A percentile compares a stretch with the other conserved stretches of the same genome.
Evolutionary conservation across 2,329 filamentous ascomycete genomes (phyloP).

Genomic region (Pestalotiopsis sp.): DNA sequence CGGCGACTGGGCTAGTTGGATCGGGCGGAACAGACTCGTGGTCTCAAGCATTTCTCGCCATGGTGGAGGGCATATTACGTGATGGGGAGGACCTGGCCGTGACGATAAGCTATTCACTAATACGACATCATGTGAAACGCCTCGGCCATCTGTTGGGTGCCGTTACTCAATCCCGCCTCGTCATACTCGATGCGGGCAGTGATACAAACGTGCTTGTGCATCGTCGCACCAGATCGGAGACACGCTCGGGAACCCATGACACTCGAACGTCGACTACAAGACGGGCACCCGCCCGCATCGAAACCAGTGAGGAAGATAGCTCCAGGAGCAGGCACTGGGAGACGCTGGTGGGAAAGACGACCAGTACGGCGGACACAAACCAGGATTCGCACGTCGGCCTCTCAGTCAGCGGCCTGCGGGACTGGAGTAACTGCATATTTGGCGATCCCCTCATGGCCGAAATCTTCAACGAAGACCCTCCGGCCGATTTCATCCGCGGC

Average conservation of each 20-base stretch:
- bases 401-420: constrained; percentile 52
- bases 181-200: constrained; percentile 55
- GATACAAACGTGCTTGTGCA: constrained; percentile 53
- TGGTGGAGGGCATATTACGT: constrained; percentile 58
- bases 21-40: constrained; percentile 44
- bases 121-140: constrained; percentile 54
- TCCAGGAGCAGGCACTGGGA: neutral
- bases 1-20: constrained; percentile 10
- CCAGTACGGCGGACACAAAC: neutral
- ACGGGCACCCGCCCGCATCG: neutral
- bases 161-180: constrained; percentile 53
- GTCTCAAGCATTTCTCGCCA: constrained; percentile 57
- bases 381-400: constrained; percentile 21
- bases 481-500: constrained; percentile 48
- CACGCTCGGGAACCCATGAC: neutral
- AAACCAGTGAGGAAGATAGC: neutral
- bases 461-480: constrained; percentile 48
- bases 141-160: constrained; percentile 53
- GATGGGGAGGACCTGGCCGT: constrained; percentile 65
- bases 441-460: constrained; percentile 60
- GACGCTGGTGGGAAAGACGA: neutral
- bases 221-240: constrained; percentile 12
- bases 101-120: constrained; percentile 56
- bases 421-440: constrained; percentile 63
- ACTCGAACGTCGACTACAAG: neutral